Evolutionary conservation across 2,329 filamentous ascomycete genomes (phyloP).

Genomic region (Xylaria sp.): DNA sequence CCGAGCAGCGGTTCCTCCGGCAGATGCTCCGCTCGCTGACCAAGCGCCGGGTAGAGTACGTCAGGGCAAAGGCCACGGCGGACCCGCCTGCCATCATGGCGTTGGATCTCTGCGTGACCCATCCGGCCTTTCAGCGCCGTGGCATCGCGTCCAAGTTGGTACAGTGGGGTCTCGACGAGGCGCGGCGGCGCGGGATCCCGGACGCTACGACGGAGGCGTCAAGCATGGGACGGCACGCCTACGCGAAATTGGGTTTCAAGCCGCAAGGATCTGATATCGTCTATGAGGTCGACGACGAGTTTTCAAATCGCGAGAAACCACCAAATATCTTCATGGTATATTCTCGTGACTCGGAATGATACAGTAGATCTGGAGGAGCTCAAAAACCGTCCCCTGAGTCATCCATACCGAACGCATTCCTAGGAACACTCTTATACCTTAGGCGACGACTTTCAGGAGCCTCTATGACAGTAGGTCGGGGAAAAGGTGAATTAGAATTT

Average conservation of each 20-base stretch:
- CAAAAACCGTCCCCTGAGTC: not conserved
- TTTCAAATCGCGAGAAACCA: conserved; percentile 51
- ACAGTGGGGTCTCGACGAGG: conserved; percentile 59
- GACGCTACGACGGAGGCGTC: conserved; percentile 60
- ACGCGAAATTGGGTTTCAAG: conserved; percentile 58
- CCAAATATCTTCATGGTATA: conserved; percentile 59
- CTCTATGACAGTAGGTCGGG: not conserved
- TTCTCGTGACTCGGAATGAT: conserved; percentile 24
- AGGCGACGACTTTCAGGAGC: not conserved
- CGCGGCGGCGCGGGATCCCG: conserved; percentile 52
- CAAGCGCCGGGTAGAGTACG: conserved; percentile 55
- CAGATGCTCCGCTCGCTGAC: conserved; percentile 59
- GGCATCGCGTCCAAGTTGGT: conserved; percentile 59
- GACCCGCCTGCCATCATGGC: conserved; percentile 59
- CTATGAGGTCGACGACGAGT: conserved; percentile 57
- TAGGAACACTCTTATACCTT: too few species aligned
- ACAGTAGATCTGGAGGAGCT: not conserved
- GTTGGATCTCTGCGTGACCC: conserved; percentile 62
- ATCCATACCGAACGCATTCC: too few species aligned
- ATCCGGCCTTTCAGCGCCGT: conserved; percentile 63
- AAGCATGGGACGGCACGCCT: conserved; percentile 58
- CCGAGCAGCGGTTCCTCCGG: conserved; percentile 57
- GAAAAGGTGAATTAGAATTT: too few species aligned
- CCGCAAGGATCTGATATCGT: conserved; percentile 55
- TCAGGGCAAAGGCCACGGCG: conserved; percentile 48